phyloP scores from a whole-genome alignment of 2,329 filamentous ascomycete genomes.

The Colletotrichum cuscutae region DNA sequence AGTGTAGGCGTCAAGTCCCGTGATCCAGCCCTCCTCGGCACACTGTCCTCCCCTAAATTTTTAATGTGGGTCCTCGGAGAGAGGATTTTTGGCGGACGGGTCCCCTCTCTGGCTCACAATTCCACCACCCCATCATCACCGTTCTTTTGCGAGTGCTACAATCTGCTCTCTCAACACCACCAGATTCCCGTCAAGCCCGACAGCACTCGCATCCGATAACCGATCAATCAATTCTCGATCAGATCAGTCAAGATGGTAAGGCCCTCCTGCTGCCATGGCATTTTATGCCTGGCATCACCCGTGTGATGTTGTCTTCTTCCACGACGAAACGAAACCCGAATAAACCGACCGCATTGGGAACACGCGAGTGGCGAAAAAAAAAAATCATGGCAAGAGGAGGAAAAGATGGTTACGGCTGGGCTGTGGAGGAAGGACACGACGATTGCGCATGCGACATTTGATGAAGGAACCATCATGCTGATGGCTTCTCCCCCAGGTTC shows the following conservation, averaged over 20 bases:
- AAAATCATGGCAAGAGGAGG: conserved; percentile 16
- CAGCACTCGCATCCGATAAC: conserved; percentile 57
- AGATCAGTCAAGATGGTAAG: conserved; percentile 78
- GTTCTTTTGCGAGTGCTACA: conserved; percentile 57
- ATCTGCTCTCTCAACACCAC: conserved; percentile 57
- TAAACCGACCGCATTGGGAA: conserved; percentile 34
- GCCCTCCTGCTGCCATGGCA: conserved; percentile 37
- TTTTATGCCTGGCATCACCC: conserved; percentile 32
- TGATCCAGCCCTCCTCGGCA: neutral
- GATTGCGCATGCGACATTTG: conserved; percentile 21
- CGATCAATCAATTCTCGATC: conserved; percentile 46
- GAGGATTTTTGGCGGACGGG: conserved; percentile 11
- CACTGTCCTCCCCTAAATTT: neutral
- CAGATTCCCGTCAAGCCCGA: conserved; percentile 63
- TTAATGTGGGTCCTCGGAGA: conserved; percentile 1
- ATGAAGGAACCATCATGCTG: conserved; percentile 36
- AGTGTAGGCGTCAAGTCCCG: neutral
- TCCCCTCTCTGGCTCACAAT: conserved; percentile 49
- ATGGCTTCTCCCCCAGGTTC: conserved; percentile 75
- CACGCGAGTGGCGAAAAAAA: conserved; percentile 13
- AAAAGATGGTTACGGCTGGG: conserved; percentile 29
- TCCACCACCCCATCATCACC: conserved; percentile 56
- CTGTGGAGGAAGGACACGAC: conserved; percentile 30
- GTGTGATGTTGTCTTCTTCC: conserved; percentile 18
- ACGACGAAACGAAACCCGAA: conserved; percentile 19